These are phyloP conservation scores for Solioccasus polychromus DNA, from an alignment of 768 basidiomycete species.

Conservation along the genomic window DNA sequence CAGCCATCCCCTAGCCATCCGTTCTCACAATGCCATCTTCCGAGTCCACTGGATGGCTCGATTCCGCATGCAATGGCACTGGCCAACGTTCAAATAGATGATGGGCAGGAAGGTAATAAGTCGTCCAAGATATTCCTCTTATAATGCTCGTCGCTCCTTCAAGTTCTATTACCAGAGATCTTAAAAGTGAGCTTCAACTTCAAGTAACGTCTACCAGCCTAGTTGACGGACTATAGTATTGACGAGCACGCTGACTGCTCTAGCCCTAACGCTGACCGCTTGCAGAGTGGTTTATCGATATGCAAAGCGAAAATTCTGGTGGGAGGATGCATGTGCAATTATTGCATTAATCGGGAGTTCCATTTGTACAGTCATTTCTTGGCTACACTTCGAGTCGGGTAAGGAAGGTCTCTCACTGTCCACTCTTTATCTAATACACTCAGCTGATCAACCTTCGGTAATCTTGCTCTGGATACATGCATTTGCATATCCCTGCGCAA, in stretches of 20 bases:
- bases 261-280: slow-evolving; percentile 1
- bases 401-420: neutral
- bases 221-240: slow-evolving; percentile 3
- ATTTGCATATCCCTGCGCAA: slow-evolving; percentile 6
- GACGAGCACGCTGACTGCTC: slow-evolving; percentile 5
- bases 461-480: slow-evolving; percentile 9
- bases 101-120: too few species aligned
- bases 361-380: slow-evolving; percentile 6
- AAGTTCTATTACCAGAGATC: slow-evolving; percentile 1
- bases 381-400: slow-evolving; percentile 9
- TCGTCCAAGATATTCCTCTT: too few species aligned
- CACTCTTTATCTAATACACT: neutral
- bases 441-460: slow-evolving; percentile 5
- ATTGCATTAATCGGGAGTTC: slow-evolving; percentile 3
- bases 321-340: slow-evolving; percentile 18
- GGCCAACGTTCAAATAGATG: too few species aligned
- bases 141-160: neutral
- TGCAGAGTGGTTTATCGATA: slow-evolving; percentile 3
- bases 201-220: neutral
- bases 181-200: slow-evolving; percentile 12
- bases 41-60: slow-evolving; percentile 13
- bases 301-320: slow-evolving; percentile 9
- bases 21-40: neutral
- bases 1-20: too few species aligned
- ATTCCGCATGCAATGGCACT: too few species aligned